Evolutionary conservation across 495 filamentous ascomycete species (phyloP), one percentile per base, ranked within the genome.

Genomic region (Apodospora peruviana): DNA sequence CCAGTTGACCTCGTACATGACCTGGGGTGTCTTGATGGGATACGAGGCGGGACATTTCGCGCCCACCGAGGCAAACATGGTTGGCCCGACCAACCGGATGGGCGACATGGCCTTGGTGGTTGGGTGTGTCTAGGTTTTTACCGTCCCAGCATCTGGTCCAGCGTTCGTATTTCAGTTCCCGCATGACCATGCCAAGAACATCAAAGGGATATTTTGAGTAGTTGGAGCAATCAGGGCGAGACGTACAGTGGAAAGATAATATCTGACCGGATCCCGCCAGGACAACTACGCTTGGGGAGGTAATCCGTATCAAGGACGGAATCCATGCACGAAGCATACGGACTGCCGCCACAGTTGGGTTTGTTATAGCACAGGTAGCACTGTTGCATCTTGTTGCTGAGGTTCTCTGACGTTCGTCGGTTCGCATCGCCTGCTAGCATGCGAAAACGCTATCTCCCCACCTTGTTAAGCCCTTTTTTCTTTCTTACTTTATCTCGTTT

Each of bases 211-310:
- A n/a, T n/a, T n/a, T n/a, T n/a, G n/a, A n/a, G n/a, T n/a, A n/a
- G n/a, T n/a, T n/a, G n/a, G n/a, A n/a, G n/a, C n/a, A n/a, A n/a
- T n/a, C n/a, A n/a, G n/a, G n/a, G n/a, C 27, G 27, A 32, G 27
- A 50, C 60, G 47, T 44, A 64, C 61, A 69, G 58, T 0, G 66
- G 68, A 40, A 71, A 71, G 43, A 64, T 63, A 52, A 70, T 69
- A 45, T 67, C 70, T 8, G 60, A 58, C 23, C 65, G 58, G 43
- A 73, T 71, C 5, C 68, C 70, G 21, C 58, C 62, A 5, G 47
- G 46, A 27, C 58, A 68, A 1, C 59, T 50, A 42, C 27, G 46
- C 12, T 47, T 47, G 1, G 65, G 60, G 21, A 68, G 52, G 20
- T 60, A 20, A 19, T 63, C 57, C 5, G 59, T 60, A 22, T 65